phyloP scores from a whole-genome alignment of 1,139 yeast genomes.

The Yamadazyma dushanensis region DNA sequence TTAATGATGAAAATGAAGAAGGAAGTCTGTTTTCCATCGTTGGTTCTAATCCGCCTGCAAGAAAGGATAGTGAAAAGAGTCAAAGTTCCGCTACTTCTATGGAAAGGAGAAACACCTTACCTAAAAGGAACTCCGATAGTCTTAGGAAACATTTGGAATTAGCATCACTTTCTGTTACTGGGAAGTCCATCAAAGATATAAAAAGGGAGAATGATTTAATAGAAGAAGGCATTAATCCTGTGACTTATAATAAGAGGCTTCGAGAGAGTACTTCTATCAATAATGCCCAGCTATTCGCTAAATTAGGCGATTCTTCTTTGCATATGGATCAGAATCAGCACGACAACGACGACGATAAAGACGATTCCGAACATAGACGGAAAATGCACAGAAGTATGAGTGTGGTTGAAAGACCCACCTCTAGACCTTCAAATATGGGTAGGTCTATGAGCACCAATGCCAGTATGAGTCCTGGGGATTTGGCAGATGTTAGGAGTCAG shows the following conservation, averaged over 20 bases:
- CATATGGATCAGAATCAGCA: conserved; percentile 5
- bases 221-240: conserved; percentile 51
- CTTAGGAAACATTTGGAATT: conserved; percentile 49
- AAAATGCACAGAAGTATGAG: conserved; percentile 18
- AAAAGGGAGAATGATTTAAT: conserved; percentile 50
- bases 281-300: conserved; percentile 16
- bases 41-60: no score
- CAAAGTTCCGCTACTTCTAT: background rate
- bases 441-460: conserved; percentile 21
- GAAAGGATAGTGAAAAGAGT: background rate
- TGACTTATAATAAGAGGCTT: conserved; percentile 15
- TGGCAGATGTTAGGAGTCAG: conserved; percentile 11
- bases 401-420: conserved; percentile 7
- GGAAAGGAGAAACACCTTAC: background rate
- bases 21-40: background rate
- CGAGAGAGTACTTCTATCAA: conserved; percentile 9
- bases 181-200: conserved; percentile 49
- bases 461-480: conserved; percentile 3
- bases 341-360: conserved; percentile 3
- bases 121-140: conserved; percentile 12
- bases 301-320: conserved; percentile 18
- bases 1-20: conserved; percentile 24
- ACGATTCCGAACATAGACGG: conserved; percentile 5
- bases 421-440: conserved; percentile 8
- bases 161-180: conserved; percentile 55